Base-by-base conservation (phyloP, 1,139 yeast genomes). In the Zygosaccharomyces pseudobailii region DNA sequence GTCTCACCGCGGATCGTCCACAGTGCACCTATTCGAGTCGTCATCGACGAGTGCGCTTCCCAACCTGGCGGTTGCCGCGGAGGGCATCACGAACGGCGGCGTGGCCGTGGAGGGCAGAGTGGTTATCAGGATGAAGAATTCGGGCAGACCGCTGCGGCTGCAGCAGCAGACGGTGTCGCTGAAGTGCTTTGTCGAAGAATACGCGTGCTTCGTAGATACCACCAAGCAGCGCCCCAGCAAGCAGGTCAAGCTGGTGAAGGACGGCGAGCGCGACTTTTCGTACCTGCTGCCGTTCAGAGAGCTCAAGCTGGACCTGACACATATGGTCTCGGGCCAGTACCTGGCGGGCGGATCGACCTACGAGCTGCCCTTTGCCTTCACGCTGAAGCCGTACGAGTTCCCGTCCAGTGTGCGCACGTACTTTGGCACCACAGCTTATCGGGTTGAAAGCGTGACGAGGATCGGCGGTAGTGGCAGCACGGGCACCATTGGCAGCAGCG, bases 391-490 rank as follows among this genome's bases (percentile, higher is more conserved):
- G 3, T 42, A 42, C 23, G 42, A 46, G 20, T 55, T 56, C 40
- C 63, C 61, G 5, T 47, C 61, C 2, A 51, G 55, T 31, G 43
- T 50, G 20, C 33, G 37, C 9, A 46, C 59, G 19, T 43, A 42
- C 22, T 49, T 46, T 20, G 64, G 64, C 3, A 50, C 56, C 7
- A 56, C 59, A 5, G 36, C 36, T 7, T 60, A 58, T 41, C 36
- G 63, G 30, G 40, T 59, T 13, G 64, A 60, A 38, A 48, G 56
- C 39, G 43, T 39, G n/a, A 40, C 52, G 19, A 45, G 54, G 9
- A 42, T 56, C 20, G 42, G 50, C 38, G 31, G 31, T 33, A n/a
- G 33, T 3, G 27, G 27, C 27, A 24, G 31, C 31, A 10, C 31
- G 2, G n/a, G 31, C 31, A 6, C 13, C 32, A 8, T 10, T 13